Evolutionary conservation across 257 asterid genomes (phyloP).

Genomic region (Salvia miltiorrhiza): DNA sequence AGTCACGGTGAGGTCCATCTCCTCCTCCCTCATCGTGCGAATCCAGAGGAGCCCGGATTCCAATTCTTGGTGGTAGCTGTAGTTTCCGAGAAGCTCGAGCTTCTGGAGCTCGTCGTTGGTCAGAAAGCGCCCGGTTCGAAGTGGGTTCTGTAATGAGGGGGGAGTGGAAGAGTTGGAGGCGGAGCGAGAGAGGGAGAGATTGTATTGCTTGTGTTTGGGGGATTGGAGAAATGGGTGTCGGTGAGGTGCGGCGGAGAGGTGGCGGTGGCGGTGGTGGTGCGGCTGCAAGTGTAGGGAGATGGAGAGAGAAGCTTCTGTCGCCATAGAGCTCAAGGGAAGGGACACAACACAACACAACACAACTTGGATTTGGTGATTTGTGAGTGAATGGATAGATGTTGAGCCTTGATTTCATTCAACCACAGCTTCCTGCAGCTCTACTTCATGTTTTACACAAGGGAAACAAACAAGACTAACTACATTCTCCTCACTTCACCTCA

Average conservation of each 20-base stretch:
- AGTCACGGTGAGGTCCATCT: conserved; percentile 62
- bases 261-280: conserved; percentile 36
- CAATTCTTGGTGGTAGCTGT: conserved; percentile 58
- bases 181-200: conserved; percentile 44
- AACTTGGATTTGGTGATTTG: conserved; percentile 11
- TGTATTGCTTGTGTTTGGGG: conserved; percentile 32
- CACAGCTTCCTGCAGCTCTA: too few relatives aligned
- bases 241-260: conserved; percentile 40
- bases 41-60: conserved; percentile 68
- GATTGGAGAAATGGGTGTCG: conserved; percentile 40
- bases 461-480: too few relatives aligned
- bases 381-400: not conserved
- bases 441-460: too few relatives aligned
- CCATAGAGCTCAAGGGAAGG: conserved; percentile 33
- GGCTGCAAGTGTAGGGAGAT: conserved; percentile 37
- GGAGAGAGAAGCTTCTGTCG: conserved; percentile 49
- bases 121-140: conserved; percentile 51
- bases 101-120: conserved; percentile 64
- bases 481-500: too few relatives aligned
- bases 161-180: conserved; percentile 54
- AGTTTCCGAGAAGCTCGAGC: conserved; percentile 52
- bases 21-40: conserved; percentile 78
- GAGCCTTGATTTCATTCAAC: not conserved
- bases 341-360: not conserved
- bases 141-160: conserved; percentile 38